These are phyloP conservation scores for Podospora pseudoanserina DNA, from an alignment of 495 filamentous ascomycete genomes.

Conservation along the genomic window DNA sequence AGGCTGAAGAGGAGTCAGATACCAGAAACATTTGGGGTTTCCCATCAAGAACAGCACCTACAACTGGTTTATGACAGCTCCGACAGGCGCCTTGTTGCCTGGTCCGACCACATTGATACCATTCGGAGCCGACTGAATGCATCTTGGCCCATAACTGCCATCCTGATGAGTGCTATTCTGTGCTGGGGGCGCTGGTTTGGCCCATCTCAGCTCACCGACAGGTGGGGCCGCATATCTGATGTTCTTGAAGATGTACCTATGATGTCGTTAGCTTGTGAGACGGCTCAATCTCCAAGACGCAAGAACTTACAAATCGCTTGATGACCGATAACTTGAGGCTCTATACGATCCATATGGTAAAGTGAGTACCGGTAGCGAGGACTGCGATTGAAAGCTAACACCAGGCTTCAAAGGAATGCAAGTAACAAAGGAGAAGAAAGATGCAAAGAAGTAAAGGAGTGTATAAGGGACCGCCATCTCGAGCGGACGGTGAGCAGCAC, in stretches of 20 bases:
- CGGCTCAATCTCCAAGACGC: not conserved
- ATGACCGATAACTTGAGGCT: slow-evolving; percentile 22
- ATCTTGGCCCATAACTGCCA: slow-evolving; percentile 46
- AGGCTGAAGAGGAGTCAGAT: slow-evolving; percentile 15
- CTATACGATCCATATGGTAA: slow-evolving; percentile 32
- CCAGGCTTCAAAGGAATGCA: slow-evolving; percentile 17
- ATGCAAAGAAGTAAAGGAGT: not conserved
- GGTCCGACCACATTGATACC: slow-evolving; percentile 37
- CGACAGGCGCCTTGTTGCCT: slow-evolving; percentile 35
- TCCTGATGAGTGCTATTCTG: slow-evolving; percentile 47
- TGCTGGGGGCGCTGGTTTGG: slow-evolving; percentile 49
- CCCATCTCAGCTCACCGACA: slow-evolving; percentile 52
- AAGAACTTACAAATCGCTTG: slow-evolving; percentile 22
- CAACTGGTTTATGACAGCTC: slow-evolving; percentile 39
- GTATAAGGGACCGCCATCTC: not conserved
- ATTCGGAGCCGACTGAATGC: slow-evolving; percentile 39
- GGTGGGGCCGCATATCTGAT: slow-evolving; percentile 57
- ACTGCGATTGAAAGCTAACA: slow-evolving; percentile 17
- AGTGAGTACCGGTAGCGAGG: slow-evolving; percentile 21
- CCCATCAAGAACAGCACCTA: slow-evolving; percentile 9
- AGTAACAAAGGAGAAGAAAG: slow-evolving; percentile 7
- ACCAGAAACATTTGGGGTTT: too few species aligned
- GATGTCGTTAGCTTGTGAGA: not conserved
- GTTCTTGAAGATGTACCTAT: slow-evolving; percentile 51
- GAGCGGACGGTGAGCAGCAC: not conserved